Evolutionary conservation across 2,329 filamentous ascomycete species (phyloP), one percentile per base, ranked within the genome.

Genomic region (Diaporthe sp.): DNA sequence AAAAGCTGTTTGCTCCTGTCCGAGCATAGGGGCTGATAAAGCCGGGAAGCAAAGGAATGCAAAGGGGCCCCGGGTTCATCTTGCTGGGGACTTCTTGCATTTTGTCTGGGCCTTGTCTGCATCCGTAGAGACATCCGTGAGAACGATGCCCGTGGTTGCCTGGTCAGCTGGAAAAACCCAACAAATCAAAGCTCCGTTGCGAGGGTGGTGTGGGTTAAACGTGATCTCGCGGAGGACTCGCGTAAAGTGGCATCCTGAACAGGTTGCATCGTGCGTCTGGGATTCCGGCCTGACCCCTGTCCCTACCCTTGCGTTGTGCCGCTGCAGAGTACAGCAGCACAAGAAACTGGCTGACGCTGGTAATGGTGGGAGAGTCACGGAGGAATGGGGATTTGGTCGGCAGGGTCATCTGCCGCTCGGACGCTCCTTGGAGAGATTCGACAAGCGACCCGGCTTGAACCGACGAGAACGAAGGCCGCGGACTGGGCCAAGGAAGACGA

Each of bases 241-340:
- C 77, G 80, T 81, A 80, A 79, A 81, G 80, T 81, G 79, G 77
- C 79, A 79, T 76, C 70, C 42, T 68, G 51, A 69, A 68, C 63
- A 51, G 53, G 75, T 73, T 75, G 75, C 63, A 73, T 58, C 55
- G 70, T 68, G 63, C 63, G 32, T 37, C 63, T 68, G 30, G n/a
- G 58, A 50, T 73, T 44, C 53, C 47, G 30, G 50, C 70, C 73
- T 68, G 37, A 37, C 71, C 74, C 74, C 65, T 73, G 66, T 44
- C 32, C 44, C 44, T 39, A 30, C 61, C 63, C 30, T 25, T 66
- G 30, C 30, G 15, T 19, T 51, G 30, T 53, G 44, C 30, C 61
- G 44, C 44, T 50, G 7, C 22, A 51, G 42, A 37, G 59, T n/a
- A 47, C n/a, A 50, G 39, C 42, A 42, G 37, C 35, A 42, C 39